Evolutionary conservation across 768 basidiomycete species (phyloP).

Genomic region (Hebeloma cylindrosporum): DNA sequence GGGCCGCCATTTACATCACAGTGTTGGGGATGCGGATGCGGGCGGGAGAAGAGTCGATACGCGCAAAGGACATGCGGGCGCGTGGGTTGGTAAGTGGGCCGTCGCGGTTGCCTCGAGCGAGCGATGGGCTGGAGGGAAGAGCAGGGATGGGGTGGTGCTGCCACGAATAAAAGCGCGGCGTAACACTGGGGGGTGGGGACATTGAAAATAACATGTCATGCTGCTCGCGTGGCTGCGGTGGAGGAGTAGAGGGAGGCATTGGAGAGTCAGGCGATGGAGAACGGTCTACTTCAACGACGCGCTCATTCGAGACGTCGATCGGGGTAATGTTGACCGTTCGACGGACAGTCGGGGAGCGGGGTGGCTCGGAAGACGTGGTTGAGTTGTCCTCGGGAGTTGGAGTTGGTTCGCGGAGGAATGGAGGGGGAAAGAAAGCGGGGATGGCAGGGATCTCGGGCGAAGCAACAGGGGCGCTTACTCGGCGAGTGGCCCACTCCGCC

Average conservation of each 20-base stretch:
- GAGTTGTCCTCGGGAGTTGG: constrained; percentile 12
- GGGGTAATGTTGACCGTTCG: constrained; percentile 36
- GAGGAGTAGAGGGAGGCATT: constrained; percentile 27
- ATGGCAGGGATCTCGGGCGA: constrained; percentile 3
- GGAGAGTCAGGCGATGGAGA: constrained; percentile 31
- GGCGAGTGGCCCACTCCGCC: constrained; percentile 12
- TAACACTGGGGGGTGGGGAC: constrained; percentile 54
- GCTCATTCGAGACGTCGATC: constrained; percentile 30
- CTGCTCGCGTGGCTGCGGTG: constrained; percentile 23
- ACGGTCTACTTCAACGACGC: constrained; percentile 29
- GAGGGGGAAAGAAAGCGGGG: constrained; percentile 25
- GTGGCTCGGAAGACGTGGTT: constrained; percentile 13
- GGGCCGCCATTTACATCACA: constrained; percentile 25
- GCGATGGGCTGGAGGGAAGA: constrained; percentile 35
- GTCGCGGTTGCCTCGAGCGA: constrained; percentile 27
- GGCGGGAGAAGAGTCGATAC: constrained; percentile 44
- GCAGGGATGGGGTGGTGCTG: constrained; percentile 28
- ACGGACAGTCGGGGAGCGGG: constrained; percentile 26
- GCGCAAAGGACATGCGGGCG: constrained; percentile 60
- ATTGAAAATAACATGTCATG: constrained; percentile 36
- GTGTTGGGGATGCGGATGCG: constrained; percentile 48
- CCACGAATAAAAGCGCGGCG: constrained; percentile 62
- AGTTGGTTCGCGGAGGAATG: constrained; percentile 20
- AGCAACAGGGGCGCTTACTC: background rate
- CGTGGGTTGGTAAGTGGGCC: constrained; percentile 59